These are phyloP conservation scores for Aspergillus hancockii DNA, from an alignment of 495 filamentous ascomycete genomes.

Conservation along the genomic window DNA sequence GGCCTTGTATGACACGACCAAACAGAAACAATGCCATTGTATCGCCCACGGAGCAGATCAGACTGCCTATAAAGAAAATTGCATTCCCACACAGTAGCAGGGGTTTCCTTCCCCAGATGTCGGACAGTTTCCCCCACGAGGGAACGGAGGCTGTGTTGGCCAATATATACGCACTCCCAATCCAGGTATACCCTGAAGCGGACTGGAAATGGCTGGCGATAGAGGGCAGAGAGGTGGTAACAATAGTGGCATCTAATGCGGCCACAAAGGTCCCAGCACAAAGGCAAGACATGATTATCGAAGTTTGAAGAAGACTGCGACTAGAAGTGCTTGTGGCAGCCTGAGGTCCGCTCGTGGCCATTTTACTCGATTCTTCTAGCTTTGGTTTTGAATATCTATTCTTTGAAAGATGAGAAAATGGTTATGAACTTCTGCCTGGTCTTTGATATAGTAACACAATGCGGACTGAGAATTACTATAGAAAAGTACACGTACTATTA, in stretches of 20 bases:
- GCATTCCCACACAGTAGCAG: slow-evolving; percentile 68
- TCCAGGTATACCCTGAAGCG: slow-evolving; percentile 70
- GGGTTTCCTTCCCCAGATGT: slow-evolving; percentile 83
- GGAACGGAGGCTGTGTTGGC: slow-evolving; percentile 65
- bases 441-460: no score
- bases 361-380: not conserved
- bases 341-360: not conserved
- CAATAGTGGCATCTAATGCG: slow-evolving; percentile 29
- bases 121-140: slow-evolving; percentile 75
- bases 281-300: slow-evolving; percentile 9
- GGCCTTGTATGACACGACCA: slow-evolving; percentile 74
- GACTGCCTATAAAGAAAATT: slow-evolving; percentile 73
- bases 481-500: no score
- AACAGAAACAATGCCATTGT: slow-evolving; percentile 72
- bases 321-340: not conserved
- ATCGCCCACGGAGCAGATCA: slow-evolving; percentile 65
- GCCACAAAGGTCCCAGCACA: not conserved
- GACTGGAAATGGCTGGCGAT: slow-evolving; percentile 61
- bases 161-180: slow-evolving; percentile 67
- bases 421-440: no score
- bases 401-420: no score
- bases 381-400: no score
- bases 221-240: slow-evolving; percentile 54
- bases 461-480: no score
- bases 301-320: slow-evolving; percentile 20